Evolutionary conservation across 352 stramenopile genomes (phyloP).

Genomic region (Globisporangium orthogonon): DNA sequence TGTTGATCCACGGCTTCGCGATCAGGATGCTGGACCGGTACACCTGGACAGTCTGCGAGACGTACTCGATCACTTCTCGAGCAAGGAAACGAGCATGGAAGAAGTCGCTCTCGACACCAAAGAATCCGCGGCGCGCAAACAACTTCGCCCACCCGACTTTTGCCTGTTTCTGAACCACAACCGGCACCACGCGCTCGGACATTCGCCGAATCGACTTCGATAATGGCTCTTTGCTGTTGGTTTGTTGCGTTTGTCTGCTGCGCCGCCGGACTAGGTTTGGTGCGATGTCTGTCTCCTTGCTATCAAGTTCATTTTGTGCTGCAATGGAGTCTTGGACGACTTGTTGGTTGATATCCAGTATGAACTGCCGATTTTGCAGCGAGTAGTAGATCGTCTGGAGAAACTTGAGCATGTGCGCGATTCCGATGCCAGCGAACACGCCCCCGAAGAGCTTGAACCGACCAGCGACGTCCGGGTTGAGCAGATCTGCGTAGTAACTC

Average conservation of each 20-base stretch:
- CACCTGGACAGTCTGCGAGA: slow-evolving; percentile 30
- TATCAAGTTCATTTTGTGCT: background rate
- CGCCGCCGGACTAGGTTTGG: too few species aligned
- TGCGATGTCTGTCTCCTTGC: too few species aligned
- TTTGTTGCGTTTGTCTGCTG: background rate
- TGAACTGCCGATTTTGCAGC: background rate
- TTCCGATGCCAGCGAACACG: slow-evolving; percentile 18
- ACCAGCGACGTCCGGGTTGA: slow-evolving; percentile 9
- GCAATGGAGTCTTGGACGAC: background rate
- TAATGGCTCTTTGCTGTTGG: background rate
- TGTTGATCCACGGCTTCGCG: slow-evolving; percentile 42
- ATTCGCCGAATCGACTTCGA: slow-evolving; percentile 3
- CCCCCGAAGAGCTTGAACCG: slow-evolving; percentile 18
- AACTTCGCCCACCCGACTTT: slow-evolving; percentile 5
- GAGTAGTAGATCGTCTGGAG: slow-evolving; percentile 10
- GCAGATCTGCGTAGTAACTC: slow-evolving; percentile 33
- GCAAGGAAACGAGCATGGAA: slow-evolving; percentile 23
- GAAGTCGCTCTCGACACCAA: slow-evolving; percentile 27
- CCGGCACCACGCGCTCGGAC: background rate
- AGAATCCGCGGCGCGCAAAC: slow-evolving; percentile 19
- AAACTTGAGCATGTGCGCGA: slow-evolving; percentile 12
- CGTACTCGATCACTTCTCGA: slow-evolving; percentile 36
- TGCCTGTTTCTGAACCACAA: background rate
- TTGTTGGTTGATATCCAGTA: slow-evolving; percentile 1
- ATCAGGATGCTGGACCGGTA: slow-evolving; percentile 39